These are phyloP conservation scores for Tagetes erecta DNA, from an alignment of 129 eudicot genomes.

Conservation along the genomic window DNA sequence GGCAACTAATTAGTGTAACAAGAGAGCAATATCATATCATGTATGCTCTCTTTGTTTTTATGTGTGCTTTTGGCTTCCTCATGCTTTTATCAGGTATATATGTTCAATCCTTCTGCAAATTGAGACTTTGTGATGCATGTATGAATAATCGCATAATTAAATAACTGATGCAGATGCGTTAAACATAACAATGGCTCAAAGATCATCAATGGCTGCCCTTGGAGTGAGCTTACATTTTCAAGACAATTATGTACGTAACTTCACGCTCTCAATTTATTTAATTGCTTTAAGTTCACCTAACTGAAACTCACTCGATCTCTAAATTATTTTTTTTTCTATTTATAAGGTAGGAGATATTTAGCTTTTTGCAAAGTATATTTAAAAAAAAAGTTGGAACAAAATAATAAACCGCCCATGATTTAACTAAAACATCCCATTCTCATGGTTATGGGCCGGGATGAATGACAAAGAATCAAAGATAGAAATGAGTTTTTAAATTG, in stretches of 20 bases:
- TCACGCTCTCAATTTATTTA: not conserved
- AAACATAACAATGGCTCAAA: not conserved
- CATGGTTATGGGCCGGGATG: too few relatives aligned
- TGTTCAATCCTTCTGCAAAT: not conserved
- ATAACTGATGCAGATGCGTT: not conserved
- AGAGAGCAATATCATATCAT: not conserved
- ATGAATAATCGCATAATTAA: not conserved
- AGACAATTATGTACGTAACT: constrained; percentile 4
- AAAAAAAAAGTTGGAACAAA: too few relatives aligned
- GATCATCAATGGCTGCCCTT: constrained; percentile 2
- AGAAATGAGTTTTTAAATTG: too few relatives aligned
- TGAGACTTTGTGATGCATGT: not conserved
- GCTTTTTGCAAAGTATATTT: too few relatives aligned
- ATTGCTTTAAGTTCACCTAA: not conserved
- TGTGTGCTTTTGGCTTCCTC: not conserved
- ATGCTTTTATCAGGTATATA: constrained; percentile 4
- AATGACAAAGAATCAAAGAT: too few relatives aligned
- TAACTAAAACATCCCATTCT: too few relatives aligned
- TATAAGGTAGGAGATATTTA: too few relatives aligned
- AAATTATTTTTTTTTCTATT: too few relatives aligned
- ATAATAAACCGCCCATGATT: too few relatives aligned
- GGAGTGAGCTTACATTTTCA: not conserved
- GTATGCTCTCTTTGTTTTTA: not conserved
- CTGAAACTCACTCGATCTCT: not conserved
- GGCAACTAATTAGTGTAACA: not conserved